Conservation (phyloP, 2,329 filamentous ascomycete species). For the Fusarium foetens region DNA sequence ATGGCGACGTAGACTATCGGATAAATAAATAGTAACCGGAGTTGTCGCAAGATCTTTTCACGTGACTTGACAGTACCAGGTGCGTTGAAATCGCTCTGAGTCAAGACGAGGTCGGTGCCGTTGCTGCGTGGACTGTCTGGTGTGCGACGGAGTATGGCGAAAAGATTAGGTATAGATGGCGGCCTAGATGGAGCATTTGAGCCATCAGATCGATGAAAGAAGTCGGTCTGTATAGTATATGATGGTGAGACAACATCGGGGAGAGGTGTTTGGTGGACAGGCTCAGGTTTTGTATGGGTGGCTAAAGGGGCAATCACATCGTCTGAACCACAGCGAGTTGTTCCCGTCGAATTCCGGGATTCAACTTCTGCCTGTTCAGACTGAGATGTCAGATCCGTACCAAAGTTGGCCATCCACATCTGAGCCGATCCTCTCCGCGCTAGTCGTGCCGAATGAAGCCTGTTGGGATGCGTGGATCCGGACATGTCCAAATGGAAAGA, state of each 20-base stretch:
- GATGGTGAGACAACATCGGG: constrained; percentile 6
- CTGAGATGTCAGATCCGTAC: constrained; percentile 22
- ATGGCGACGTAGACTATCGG: constrained; percentile 76
- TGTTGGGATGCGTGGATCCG: constrained; percentile 8
- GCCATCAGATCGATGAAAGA: constrained; percentile 14
- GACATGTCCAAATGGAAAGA: constrained; percentile 25
- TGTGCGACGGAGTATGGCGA: constrained; percentile 36
- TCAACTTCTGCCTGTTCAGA: constrained; percentile 21
- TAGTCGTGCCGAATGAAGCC: constrained; percentile 23
- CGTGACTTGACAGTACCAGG: constrained; percentile 54
- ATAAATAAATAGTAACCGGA: constrained; percentile 80
- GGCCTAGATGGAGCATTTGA: constrained; percentile 18
- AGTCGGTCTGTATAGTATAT: neutral
- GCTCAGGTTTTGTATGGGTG: constrained; percentile 3
- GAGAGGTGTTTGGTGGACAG: neutral
- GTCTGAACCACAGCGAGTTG: constrained; percentile 18
- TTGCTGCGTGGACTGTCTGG: constrained; percentile 32
- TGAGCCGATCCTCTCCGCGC: constrained; percentile 32
- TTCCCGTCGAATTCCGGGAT: constrained; percentile 15
- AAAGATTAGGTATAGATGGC: constrained; percentile 42
- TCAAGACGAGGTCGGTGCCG: constrained; percentile 20
- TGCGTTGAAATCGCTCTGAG: constrained; percentile 34
- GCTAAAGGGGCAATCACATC: constrained; percentile 8
- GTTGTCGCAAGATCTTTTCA: constrained; percentile 71
- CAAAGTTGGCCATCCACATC: constrained; percentile 31